A percentile compares a stretch with the other conserved stretches of the same genome.
These are phyloP conservation scores for Monosporascus sp. DNA, from an alignment of 2,329 filamentous ascomycete species.

Conservation along the genomic window DNA sequence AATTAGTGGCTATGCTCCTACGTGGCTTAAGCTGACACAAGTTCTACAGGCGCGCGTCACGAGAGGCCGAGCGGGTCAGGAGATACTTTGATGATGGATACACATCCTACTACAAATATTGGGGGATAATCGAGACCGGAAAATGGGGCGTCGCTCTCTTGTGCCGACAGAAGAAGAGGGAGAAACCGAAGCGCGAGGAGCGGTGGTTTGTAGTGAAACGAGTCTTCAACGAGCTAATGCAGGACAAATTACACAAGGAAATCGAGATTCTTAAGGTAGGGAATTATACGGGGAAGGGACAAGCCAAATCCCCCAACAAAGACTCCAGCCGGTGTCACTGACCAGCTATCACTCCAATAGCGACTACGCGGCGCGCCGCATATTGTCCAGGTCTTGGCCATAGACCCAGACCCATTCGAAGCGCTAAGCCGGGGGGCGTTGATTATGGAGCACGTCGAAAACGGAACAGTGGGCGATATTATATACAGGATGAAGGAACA, in stretches of 20 bases:
- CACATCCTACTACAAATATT: background rate
- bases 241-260: background rate
- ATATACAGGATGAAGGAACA: background rate
- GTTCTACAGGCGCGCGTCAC: constrained; percentile 1
- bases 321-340: background rate
- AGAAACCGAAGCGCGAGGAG: background rate
- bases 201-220: background rate
- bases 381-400: background rate
- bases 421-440: background rate
- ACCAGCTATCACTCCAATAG: background rate
- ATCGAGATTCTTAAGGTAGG: background rate
- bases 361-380: background rate
- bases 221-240: background rate
- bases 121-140: background rate
- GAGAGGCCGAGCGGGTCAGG: background rate
- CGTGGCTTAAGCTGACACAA: too few relatives aligned
- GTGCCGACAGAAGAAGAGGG: background rate
- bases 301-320: background rate
- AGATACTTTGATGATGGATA: background rate
- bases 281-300: background rate
- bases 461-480: background rate
- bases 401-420: background rate
- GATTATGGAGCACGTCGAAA: background rate
- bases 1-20: too few relatives aligned
- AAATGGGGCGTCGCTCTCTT: background rate